phyloP scores from a whole-genome alignment of 768 basidiomycete genomes.

The Tylopilus rubrobrunneus region DNA sequence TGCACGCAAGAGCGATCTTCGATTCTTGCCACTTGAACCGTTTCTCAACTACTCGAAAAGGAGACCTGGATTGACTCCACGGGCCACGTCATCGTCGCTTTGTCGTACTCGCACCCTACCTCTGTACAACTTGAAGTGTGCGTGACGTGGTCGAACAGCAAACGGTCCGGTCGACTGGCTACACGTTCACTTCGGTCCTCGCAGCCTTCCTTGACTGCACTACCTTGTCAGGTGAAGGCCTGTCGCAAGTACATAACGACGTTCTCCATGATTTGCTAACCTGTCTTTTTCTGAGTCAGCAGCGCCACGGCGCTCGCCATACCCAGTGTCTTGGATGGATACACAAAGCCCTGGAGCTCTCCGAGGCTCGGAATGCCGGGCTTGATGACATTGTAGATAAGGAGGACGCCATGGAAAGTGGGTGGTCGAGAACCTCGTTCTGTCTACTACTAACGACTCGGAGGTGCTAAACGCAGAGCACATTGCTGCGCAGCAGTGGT shows the following conservation, averaged over 20 bases:
- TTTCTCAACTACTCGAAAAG: constrained; percentile 38
- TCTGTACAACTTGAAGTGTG: constrained; percentile 26
- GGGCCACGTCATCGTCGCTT: constrained; percentile 36
- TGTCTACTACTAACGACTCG: background rate
- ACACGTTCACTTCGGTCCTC: constrained; percentile 37
- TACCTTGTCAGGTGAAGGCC: constrained; percentile 12
- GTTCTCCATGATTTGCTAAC: constrained; percentile 32
- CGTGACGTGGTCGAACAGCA: constrained; percentile 40
- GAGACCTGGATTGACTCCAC: constrained; percentile 43
- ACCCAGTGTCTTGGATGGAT: constrained; percentile 23
- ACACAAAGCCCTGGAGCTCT: constrained; percentile 23
- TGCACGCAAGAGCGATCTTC: background rate
- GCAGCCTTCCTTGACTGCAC: constrained; percentile 44
- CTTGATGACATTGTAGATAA: constrained; percentile 32
- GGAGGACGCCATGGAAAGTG: constrained; percentile 28
- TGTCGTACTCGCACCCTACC: constrained; percentile 41
- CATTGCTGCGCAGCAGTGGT: constrained; percentile 8
- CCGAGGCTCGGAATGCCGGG: constrained; percentile 41
- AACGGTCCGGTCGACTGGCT: background rate
- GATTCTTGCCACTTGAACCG: constrained; percentile 13
- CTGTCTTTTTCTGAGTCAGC: constrained; percentile 14
- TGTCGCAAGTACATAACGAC: constrained; percentile 20
- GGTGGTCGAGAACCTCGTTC: constrained; percentile 11
- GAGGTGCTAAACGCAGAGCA: constrained; percentile 7
- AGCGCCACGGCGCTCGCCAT: background rate